Percentiles rank a stretch among this genome's conserved stretches.
These are phyloP conservation scores for Sporothrix curviconia DNA, from an alignment of 2,329 filamentous ascomycete species.

Conservation along the genomic window DNA sequence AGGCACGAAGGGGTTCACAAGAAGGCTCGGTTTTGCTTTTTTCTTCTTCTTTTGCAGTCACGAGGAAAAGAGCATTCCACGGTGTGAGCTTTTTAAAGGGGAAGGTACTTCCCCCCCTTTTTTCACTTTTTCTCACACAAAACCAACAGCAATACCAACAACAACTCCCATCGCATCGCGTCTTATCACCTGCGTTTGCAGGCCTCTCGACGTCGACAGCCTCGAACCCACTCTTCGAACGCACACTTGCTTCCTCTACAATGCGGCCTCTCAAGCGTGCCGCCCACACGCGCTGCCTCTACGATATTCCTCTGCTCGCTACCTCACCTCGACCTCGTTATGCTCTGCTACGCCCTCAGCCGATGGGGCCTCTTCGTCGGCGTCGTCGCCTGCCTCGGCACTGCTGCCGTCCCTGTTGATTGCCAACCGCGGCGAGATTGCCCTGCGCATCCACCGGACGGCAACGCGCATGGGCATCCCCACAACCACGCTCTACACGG, in stretches of 20 bases:
- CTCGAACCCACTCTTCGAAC: background rate
- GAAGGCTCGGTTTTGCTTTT: background rate
- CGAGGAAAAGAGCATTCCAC: background rate
- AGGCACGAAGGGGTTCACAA: slow-evolving; percentile 11
- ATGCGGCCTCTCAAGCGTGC: slow-evolving; percentile 52
- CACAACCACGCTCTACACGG: slow-evolving; percentile 91
- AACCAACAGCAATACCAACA: background rate
- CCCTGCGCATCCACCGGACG: slow-evolving; percentile 83
- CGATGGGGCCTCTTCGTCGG: background rate
- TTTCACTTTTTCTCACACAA: background rate
- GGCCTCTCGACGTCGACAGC: no score
- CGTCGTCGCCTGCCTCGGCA: slow-evolving; percentile 31
- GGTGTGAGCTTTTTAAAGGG: background rate
- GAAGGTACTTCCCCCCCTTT: background rate
- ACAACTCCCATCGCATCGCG: background rate
- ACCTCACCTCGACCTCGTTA: slow-evolving; percentile 9
- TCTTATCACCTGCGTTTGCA: background rate
- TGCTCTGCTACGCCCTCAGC: slow-evolving; percentile 10
- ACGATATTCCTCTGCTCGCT: slow-evolving; percentile 13
- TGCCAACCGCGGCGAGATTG: slow-evolving; percentile 95
- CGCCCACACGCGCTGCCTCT: slow-evolving; percentile 40
- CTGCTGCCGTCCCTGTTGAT: slow-evolving; percentile 68
- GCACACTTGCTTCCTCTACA: slow-evolving; percentile 13
- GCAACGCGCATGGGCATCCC: slow-evolving; percentile 82
- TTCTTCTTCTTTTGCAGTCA: background rate